Percentiles rank a stretch among this genome's conserved stretches.
Conservation (phyloP, 106 monocot species). For the Phalaenopsis equestris region DNA sequence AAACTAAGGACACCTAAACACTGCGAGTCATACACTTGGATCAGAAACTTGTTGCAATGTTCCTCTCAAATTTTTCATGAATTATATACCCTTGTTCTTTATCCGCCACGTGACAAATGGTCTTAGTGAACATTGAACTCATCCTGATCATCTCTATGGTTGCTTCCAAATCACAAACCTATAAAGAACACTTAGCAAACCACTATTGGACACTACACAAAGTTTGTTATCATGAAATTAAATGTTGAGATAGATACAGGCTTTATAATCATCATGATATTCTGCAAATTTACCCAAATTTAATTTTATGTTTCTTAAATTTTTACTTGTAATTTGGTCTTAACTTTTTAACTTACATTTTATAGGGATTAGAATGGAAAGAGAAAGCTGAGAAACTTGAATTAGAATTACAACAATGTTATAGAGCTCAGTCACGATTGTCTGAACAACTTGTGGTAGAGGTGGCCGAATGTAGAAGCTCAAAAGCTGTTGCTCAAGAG, state of each 20-base stretch:
- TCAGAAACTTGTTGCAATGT: too few relatives aligned
- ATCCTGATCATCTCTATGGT: too few relatives aligned
- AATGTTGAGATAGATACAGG: neutral
- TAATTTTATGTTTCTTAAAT: neutral
- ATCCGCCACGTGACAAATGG: too few relatives aligned
- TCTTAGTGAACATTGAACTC: too few relatives aligned
- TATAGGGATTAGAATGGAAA: constrained; percentile 89
- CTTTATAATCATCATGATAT: neutral
- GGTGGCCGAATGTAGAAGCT: constrained; percentile 64
- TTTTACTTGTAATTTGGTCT: neutral
- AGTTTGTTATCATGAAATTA: too few relatives aligned
- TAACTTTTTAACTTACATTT: neutral
- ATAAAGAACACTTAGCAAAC: too few relatives aligned
- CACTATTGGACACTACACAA: too few relatives aligned
- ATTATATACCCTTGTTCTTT: too few relatives aligned
- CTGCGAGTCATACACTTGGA: too few relatives aligned
- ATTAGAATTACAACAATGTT: constrained; percentile 86
- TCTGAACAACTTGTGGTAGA: constrained; percentile 87
- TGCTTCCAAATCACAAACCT: too few relatives aligned
- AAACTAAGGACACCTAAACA: too few relatives aligned
- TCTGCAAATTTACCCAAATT: neutral
- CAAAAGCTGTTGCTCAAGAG: constrained; percentile 59
- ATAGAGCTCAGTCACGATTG: constrained; percentile 80
- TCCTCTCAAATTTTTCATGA: too few relatives aligned
- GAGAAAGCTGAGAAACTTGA: constrained; percentile 90